These are phyloP conservation scores for Pythium guiyangense DNA, from an alignment of 352 stramenopile species.

Conservation along the genomic window DNA sequence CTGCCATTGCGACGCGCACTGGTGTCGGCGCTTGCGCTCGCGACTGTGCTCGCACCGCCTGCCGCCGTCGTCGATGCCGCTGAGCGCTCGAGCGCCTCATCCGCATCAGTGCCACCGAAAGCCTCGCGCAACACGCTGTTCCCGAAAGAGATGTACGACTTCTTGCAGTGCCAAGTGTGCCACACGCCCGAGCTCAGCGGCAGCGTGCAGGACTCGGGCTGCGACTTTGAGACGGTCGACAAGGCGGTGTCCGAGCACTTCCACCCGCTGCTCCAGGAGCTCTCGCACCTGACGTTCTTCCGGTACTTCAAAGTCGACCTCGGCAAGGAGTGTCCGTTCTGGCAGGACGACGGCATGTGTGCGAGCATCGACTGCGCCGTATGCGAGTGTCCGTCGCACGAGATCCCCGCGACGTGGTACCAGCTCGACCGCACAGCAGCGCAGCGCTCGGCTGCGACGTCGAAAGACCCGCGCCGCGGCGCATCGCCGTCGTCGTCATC, in stretches of 20 bases:
- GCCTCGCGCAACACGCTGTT: conserved; percentile 25
- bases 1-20: too few relatives aligned
- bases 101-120: not conserved
- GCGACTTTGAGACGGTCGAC: conserved; percentile 83
- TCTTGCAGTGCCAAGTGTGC: conserved; percentile 76
- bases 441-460: conserved; percentile 5
- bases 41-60: not conserved
- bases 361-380: conserved; percentile 87
- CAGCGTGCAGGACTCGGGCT: conserved; percentile 80
- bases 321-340: conserved; percentile 86
- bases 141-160: conserved; percentile 69
- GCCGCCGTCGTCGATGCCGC: not conserved
- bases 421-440: conserved; percentile 45
- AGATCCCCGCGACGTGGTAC: conserved; percentile 84
- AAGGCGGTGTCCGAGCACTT: conserved; percentile 80
- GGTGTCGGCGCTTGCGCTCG: too few relatives aligned
- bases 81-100: not conserved
- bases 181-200: conserved; percentile 75
- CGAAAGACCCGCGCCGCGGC: not conserved
- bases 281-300: conserved; percentile 87
- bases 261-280: conserved; percentile 70
- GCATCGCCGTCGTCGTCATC: conserved; percentile 3
- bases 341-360: conserved; percentile 90
- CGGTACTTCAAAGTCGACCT: conserved; percentile 93
- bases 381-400: conserved; percentile 82